Conservation (phyloP, 768 basidiomycete genomes). For the Boletus vinaceobasis region DNA sequence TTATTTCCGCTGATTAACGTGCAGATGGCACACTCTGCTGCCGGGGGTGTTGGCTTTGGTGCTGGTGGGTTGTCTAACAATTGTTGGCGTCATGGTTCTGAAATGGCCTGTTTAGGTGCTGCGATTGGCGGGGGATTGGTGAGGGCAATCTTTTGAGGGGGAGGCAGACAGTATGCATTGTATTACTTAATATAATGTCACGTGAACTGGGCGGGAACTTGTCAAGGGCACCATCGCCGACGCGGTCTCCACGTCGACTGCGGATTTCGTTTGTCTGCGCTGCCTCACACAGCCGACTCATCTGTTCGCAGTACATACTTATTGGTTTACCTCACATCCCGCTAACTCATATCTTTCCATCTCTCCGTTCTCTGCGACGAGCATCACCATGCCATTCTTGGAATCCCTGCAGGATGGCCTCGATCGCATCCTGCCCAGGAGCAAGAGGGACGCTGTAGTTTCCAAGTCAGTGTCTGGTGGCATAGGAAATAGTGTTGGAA, state of each 20-base stretch:
- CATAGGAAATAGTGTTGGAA: conserved; percentile 56
- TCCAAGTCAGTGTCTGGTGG: conserved; percentile 47
- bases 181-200: conserved; percentile 19
- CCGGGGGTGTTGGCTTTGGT: conserved; percentile 74
- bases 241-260: conserved; percentile 1
- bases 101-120: conserved; percentile 34
- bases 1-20: conserved; percentile 19
- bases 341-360: neutral
- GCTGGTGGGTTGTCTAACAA: conserved; percentile 46
- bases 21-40: conserved; percentile 57
- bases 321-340: neutral
- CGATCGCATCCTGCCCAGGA: conserved; percentile 29
- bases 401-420: conserved; percentile 29
- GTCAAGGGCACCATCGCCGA: neutral
- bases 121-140: conserved; percentile 52
- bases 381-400: conserved; percentile 24
- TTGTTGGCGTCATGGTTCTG: neutral
- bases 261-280: conserved; percentile 6
- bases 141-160: conserved; percentile 42
- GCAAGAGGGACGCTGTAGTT: conserved; percentile 8
- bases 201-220: conserved; percentile 13
- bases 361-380: neutral
- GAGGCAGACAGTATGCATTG: neutral
- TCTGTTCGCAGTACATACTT: conserved; percentile 2
- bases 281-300: conserved; percentile 11